Evolutionary conservation across 2,329 filamentous ascomycete genomes (phyloP), one percentile per base, ranked within the genome.

Genomic region (Fusarium sp.): DNA sequence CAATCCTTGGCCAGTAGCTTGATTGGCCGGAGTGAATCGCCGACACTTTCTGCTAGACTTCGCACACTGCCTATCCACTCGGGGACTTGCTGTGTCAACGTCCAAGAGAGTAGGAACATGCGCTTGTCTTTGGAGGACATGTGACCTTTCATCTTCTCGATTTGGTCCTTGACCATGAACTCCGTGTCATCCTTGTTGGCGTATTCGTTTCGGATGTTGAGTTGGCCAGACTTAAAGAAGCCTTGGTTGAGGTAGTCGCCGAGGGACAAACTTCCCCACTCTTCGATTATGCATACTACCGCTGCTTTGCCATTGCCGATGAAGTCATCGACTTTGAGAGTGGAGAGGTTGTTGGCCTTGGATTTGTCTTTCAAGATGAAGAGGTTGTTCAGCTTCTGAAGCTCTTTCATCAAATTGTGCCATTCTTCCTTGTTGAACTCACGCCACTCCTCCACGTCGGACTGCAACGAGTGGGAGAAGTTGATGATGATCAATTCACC

Each of bases 361-460:
- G 40, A 45, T 18, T 65, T 65, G 5, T 65, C 62, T 4, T 65
- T 15, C 1, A 49, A 16, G 0, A 52, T 25, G 8, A 49, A 65
- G 0, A 64, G 7, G 3, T 65, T 52, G 11, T 65, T 34, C 6
- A 65, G 2, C 0, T 65, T 65, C 8, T 65, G 45, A 0, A 65
- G 52, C 15, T 65, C 62, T 13, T 65, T 41, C 60, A 65, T 65
- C 6, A 65, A 51, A 4, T 15, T 13, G 2, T 58, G 52, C 62
- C 62, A 65, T 27, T 65, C 62, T 6, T 65, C 48, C 6, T 65
- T 65, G 22, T 48, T 65, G 2, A 65, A 65, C 32, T 65, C 62
- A 11, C 60, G 38, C 62, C 62, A 65, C 2, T 65, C 62, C 0
- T 65, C 60, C 0, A 55, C 48, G 0, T 65, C 62, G 1, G 49